Evolutionary conservation across 1,284 basidiomycete genomes (phyloP).

Genomic region (Termitomyces sp.): DNA sequence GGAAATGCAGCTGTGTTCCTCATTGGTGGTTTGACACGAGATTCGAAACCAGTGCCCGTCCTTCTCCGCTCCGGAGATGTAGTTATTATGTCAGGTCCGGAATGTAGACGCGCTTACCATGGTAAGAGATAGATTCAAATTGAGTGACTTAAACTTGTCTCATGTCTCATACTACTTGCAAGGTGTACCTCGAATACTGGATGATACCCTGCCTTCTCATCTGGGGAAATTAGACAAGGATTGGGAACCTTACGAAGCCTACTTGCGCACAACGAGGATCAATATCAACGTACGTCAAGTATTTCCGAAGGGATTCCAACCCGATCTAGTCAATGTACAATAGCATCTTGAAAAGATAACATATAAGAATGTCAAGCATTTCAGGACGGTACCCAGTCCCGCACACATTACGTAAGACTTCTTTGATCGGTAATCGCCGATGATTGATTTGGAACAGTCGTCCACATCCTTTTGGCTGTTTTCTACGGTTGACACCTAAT

Average conservation of each 20-base stretch:
- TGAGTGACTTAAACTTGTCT: background rate
- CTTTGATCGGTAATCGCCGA: too few relatives aligned
- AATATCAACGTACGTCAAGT: conserved; percentile 91
- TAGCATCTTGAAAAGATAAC: background rate
- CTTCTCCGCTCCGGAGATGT: conserved; percentile 85
- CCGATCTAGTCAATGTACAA: conserved; percentile 17
- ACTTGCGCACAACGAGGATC: conserved; percentile 65
- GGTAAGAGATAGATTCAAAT: conserved; percentile 37
- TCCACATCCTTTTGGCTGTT: too few relatives aligned
- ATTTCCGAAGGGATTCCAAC: conserved; percentile 67
- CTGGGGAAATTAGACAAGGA: conserved; percentile 33
- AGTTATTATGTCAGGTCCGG: conserved; percentile 87
- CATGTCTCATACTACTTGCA: conserved; percentile 1
- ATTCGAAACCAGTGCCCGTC: conserved; percentile 72
- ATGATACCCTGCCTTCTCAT: conserved; percentile 68
- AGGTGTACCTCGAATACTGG: conserved; percentile 87
- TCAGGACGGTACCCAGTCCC: too few relatives aligned
- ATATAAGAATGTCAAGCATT: too few relatives aligned
- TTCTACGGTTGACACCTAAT: too few relatives aligned
- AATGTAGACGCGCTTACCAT: conserved; percentile 80
- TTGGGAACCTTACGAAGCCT: conserved; percentile 59
- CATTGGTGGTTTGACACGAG: conserved; percentile 77
- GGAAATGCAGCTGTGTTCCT: conserved; percentile 86
- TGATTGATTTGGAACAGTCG: too few relatives aligned
- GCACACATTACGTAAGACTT: too few relatives aligned